Percentiles rank a stretch among this genome's conserved stretches.
These are phyloP conservation scores for Cairneyella variabilis DNA, from an alignment of 495 filamentous ascomycete genomes.

Conservation along the genomic window DNA sequence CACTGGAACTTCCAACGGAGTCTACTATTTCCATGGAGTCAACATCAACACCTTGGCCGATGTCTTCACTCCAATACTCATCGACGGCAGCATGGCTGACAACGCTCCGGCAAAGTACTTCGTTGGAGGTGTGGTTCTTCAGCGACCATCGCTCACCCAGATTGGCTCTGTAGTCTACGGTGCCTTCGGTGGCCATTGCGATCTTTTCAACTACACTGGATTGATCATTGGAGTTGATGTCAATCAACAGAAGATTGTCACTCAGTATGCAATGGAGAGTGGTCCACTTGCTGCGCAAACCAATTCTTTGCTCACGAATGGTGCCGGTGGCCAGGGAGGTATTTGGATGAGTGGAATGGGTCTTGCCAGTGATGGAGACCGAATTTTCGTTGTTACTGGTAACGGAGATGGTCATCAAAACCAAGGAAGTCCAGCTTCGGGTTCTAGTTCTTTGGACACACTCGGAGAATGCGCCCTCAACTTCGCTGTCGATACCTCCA, in stretches of 20 bases:
- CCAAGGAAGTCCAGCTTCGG: constrained; percentile 32
- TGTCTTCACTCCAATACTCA: constrained; percentile 32
- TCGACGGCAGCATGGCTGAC: constrained; percentile 36
- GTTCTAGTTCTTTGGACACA: constrained; percentile 27
- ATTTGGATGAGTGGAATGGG: constrained; percentile 44
- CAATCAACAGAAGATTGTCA: constrained; percentile 7
- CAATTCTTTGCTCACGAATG: constrained; percentile 21
- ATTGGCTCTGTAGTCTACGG: constrained; percentile 32
- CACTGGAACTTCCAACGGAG: constrained; percentile 17
- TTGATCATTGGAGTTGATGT: constrained; percentile 24
- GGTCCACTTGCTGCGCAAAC: constrained; percentile 28
- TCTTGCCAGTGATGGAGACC: constrained; percentile 34
- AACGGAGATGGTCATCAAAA: constrained; percentile 31
- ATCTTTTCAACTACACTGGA: constrained; percentile 43
- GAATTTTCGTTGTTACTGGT: constrained; percentile 41
- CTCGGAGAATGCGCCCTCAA: constrained; percentile 37
- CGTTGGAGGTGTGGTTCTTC: constrained; percentile 37
- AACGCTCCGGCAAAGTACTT: constrained; percentile 33
- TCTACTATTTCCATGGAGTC: constrained; percentile 36
- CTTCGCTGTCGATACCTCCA: constrained; percentile 29
- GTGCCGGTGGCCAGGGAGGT: constrained; percentile 35
- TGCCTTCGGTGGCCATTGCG: constrained; percentile 43
- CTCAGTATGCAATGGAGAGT: constrained; percentile 33
- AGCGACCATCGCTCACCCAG: constrained; percentile 34
- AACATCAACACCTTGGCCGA: constrained; percentile 33